A percentile compares a stretch with the other conserved stretches of the same genome.
These are phyloP conservation scores for Wickerhamomyces silvicola DNA, from an alignment of 805 yeast genomes.

Conservation along the genomic window DNA sequence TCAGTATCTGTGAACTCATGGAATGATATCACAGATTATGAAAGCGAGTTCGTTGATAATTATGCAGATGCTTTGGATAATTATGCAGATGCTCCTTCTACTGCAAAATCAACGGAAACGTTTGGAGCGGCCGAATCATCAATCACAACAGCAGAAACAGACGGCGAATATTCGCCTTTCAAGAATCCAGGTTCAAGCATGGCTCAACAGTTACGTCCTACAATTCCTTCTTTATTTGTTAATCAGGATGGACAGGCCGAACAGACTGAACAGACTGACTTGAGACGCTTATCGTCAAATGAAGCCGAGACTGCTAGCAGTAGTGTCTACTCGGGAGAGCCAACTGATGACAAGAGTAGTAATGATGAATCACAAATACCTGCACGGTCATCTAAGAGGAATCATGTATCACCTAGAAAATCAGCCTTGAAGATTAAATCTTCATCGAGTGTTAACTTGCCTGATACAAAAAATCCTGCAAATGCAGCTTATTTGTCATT, in stretches of 20 bases:
- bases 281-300: not conserved
- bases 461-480: conserved; percentile 33
- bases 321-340: conserved; percentile 8
- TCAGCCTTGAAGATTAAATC: conserved; percentile 33
- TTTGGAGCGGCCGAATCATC: conserved; percentile 14
- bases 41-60: not conserved
- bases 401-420: conserved; percentile 33
- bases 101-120: conserved; percentile 19
- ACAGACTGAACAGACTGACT: conserved; percentile 2
- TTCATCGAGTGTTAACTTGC: conserved; percentile 16
- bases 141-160: conserved; percentile 16
- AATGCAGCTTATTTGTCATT: conserved; percentile 59
- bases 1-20: not conserved
- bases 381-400: conserved; percentile 27
- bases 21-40: not conserved
- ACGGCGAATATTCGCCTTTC: too few relatives aligned
- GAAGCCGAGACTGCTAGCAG: conserved; percentile 5
- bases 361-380: conserved; percentile 22
- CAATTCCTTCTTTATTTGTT: conserved; percentile 23
- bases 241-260: conserved; percentile 5
- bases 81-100: conserved; percentile 18
- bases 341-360: conserved; percentile 3
- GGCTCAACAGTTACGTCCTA: conserved; percentile 44
- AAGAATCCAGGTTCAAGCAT: conserved; percentile 26
- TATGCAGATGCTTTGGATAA: conserved; percentile 5